Conservation (phyloP, 306 rosid genomes). For the Quercus alba region DNA sequence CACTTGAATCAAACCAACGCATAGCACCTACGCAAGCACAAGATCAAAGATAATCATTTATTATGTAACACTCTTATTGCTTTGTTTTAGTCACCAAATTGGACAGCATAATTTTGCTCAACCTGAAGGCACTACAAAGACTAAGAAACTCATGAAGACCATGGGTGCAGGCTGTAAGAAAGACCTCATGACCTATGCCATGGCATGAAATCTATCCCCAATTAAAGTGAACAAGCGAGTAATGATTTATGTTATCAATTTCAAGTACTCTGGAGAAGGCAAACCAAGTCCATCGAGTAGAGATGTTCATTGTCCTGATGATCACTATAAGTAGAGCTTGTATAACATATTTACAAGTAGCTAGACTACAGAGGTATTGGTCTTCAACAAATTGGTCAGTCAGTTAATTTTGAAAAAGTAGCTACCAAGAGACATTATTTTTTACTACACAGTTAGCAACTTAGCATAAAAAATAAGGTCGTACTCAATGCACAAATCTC, state of each 20-base stretch:
- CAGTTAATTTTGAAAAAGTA: background rate
- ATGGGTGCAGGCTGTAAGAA: background rate
- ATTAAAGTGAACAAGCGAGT: background rate
- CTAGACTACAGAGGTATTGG: background rate
- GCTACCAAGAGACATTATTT: background rate
- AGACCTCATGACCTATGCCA: background rate
- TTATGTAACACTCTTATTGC: background rate
- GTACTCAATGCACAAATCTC: no score
- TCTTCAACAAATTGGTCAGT: background rate
- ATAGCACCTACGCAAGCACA: background rate
- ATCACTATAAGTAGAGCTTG: background rate
- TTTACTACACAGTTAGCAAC: no score
- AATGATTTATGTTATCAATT: background rate
- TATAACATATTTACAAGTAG: background rate
- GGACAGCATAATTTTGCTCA: background rate
- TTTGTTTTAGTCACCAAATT: background rate
- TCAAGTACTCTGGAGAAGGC: background rate
- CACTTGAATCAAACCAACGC: background rate
- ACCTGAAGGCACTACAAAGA: background rate
- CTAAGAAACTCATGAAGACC: background rate
- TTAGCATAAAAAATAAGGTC: no score
- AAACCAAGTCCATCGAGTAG: background rate
- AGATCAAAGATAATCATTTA: background rate
- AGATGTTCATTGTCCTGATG: background rate
- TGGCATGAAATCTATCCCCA: background rate